These are phyloP conservation scores for Fraxinus baroniana DNA, from an alignment of 305 asterid species.

Conservation along the genomic window DNA sequence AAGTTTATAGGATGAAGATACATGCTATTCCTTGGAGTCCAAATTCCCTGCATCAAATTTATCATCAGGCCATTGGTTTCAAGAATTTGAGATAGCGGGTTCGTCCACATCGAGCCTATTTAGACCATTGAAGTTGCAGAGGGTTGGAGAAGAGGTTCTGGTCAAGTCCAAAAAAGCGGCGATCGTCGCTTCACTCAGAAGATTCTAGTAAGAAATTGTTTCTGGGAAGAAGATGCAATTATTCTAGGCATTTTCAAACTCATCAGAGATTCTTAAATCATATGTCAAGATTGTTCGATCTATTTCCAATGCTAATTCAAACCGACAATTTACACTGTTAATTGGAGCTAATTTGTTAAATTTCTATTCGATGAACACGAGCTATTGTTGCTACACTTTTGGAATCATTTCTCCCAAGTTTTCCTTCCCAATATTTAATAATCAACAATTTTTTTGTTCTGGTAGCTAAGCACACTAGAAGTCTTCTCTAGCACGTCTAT, in stretches of 20 bases:
- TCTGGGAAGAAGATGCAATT: constrained; percentile 16
- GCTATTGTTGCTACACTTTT: no score
- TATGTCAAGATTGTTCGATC: not conserved
- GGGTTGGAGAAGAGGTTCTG: not conserved
- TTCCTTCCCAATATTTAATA: no score
- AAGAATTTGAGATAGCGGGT: constrained; percentile 9
- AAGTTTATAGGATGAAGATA: constrained; percentile 32
- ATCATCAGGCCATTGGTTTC: not conserved
- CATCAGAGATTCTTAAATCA: constrained; percentile 15
- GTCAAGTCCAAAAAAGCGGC: constrained; percentile 20
- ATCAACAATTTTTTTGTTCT: no score
- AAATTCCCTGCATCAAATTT: not conserved
- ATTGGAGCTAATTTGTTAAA: no score
- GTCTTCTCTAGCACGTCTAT: no score
- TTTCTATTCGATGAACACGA: no score
- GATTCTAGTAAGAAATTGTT: constrained; percentile 24
- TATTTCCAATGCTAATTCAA: not conserved
- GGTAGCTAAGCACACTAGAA: no score
- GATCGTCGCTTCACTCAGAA: constrained; percentile 28
- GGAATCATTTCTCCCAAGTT: no score
- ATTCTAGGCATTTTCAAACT: constrained; percentile 28
- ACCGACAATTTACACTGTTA: no score
- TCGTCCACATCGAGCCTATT: not conserved
- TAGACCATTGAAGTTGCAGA: constrained; percentile 36
- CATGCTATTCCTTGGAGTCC: constrained; percentile 31